Percentiles rank a stretch among this genome's conserved stretches.
Evolutionary conservation across 169 alveolate species (phyloP).

Genomic region (Perkinsus chesapeaki): DNA sequence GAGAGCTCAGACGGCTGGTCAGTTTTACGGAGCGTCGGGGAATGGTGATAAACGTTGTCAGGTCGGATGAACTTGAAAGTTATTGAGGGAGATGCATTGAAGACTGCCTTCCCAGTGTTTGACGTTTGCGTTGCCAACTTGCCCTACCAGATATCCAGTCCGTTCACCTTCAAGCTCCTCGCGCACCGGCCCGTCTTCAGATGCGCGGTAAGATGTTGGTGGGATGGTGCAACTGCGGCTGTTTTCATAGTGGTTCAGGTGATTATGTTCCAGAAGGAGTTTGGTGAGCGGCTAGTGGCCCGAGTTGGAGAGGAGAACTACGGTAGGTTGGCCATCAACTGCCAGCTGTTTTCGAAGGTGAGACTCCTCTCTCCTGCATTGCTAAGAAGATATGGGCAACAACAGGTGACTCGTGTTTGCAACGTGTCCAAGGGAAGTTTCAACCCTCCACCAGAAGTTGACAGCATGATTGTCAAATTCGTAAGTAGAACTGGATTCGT

Average conservation of each 20-base stretch:
- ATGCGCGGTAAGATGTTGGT: conserved; percentile 6
- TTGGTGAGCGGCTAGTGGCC: conserved; percentile 94
- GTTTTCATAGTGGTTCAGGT: conserved; percentile 38
- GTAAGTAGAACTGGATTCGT: conserved; percentile 24
- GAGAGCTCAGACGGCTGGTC: conserved; percentile 60
- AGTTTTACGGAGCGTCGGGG: not conserved
- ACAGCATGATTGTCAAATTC: conserved; percentile 93
- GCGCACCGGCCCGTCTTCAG: conserved; percentile 91
- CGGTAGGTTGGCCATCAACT: conserved; percentile 94
- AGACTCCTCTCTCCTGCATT: conserved; percentile 36
- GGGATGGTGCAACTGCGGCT: not conserved
- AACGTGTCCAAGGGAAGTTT: conserved; percentile 93
- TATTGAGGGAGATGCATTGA: conserved; percentile 87
- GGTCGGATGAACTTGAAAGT: conserved; percentile 76
- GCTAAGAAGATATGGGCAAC: not conserved
- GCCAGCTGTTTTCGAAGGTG: conserved; percentile 72
- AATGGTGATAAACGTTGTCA: conserved; percentile 8
- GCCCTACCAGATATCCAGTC: conserved; percentile 98
- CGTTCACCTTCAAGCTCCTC: conserved; percentile 91
- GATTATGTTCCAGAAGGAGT: conserved; percentile 97
- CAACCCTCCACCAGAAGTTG: conserved; percentile 99
- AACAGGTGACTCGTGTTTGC: conserved; percentile 72
- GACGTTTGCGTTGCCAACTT: conserved; percentile 97
- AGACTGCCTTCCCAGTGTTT: conserved; percentile 85
- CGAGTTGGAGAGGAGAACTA: conserved; percentile 88